Percentiles rank a stretch among this genome's conserved stretches.
These are phyloP conservation scores for Cyberlindnera galapagoensis DNA, from an alignment of 805 yeast genomes.

Conservation along the genomic window DNA sequence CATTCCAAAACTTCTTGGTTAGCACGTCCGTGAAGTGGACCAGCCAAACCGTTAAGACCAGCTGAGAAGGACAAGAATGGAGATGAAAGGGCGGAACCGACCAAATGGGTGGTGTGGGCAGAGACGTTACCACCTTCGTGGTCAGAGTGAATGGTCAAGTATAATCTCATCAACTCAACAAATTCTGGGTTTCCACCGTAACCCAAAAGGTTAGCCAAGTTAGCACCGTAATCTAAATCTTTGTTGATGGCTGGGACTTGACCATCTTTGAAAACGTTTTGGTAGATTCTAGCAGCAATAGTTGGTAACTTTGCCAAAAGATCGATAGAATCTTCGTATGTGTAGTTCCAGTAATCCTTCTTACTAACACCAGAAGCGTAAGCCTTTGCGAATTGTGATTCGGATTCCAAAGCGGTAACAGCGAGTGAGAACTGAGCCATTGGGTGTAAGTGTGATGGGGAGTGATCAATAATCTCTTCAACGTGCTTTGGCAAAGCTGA, in stretches of 20 bases:
- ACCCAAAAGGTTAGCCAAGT: constrained; percentile 53
- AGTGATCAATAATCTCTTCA: constrained; percentile 60
- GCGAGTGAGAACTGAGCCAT: constrained; percentile 89
- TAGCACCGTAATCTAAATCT: constrained; percentile 59
- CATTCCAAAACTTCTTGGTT: constrained; percentile 84
- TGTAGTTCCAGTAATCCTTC: constrained; percentile 78
- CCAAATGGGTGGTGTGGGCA: constrained; percentile 82
- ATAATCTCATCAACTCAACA: constrained; percentile 73
- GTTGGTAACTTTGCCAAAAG: constrained; percentile 75
- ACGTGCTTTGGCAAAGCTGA: constrained; percentile 75
- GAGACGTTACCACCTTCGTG: constrained; percentile 90
- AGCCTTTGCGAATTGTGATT: constrained; percentile 79
- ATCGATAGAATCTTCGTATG: constrained; percentile 76
- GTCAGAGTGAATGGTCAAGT: constrained; percentile 77
- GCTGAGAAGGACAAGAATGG: constrained; percentile 77
- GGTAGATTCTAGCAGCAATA: constrained; percentile 79
- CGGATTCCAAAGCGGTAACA: constrained; percentile 72
- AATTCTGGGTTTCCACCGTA: constrained; percentile 59
- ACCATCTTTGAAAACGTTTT: constrained; percentile 80
- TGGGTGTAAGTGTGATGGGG: constrained; percentile 76
- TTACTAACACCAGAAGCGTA: constrained; percentile 79
- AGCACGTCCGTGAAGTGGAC: constrained; percentile 85
- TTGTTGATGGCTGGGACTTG: constrained; percentile 47
- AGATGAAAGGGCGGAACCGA: constrained; percentile 75
- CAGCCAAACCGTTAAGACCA: constrained; percentile 80